Conservation (phyloP, 2,329 filamentous ascomycete species). For the Trichothecium sympodiale region DNA sequence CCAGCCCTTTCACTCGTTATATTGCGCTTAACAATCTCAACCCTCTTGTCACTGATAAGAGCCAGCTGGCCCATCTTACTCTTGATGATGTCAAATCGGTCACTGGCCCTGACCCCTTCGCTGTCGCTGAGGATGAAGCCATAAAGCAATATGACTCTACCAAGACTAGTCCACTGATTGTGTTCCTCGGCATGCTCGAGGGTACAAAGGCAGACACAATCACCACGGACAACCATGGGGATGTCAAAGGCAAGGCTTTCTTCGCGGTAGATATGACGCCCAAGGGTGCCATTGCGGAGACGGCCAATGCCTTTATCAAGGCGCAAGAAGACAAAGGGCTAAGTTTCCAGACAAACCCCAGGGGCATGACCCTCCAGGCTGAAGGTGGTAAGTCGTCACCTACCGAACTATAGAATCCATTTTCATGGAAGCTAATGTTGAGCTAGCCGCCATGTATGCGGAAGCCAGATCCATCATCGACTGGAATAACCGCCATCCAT, state of each 20-base stretch:
- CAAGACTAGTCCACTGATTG: conserved; percentile 54
- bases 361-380: conserved; percentile 48
- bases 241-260: conserved; percentile 69
- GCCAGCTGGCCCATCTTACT: conserved; percentile 55
- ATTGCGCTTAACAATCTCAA: conserved; percentile 69
- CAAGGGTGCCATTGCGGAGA: conserved; percentile 48
- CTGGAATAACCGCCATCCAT: conserved; percentile 90
- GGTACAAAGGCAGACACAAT: conserved; percentile 25
- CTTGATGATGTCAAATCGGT: conserved; percentile 60
- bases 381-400: conserved; percentile 40
- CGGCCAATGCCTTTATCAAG: conserved; percentile 38
- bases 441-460: conserved; percentile 73
- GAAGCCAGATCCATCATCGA: conserved; percentile 81
- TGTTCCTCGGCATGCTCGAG: conserved; percentile 82
- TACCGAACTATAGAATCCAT: conserved; percentile 1
- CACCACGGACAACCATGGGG: conserved; percentile 38
- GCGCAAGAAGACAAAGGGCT: conserved; percentile 42
- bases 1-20: conserved; percentile 57
- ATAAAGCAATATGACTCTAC: conserved; percentile 65
- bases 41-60: conserved; percentile 49
- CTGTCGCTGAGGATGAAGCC: conserved; percentile 58
- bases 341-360: conserved; percentile 55
- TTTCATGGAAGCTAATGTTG: too few relatives aligned
- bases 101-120: conserved; percentile 62
- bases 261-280: conserved; percentile 88